Evolutionary conservation across 2,329 filamentous ascomycete genomes (phyloP), one percentile per base, ranked within the genome.

Genomic region (Ophiostoma perfectum): DNA sequence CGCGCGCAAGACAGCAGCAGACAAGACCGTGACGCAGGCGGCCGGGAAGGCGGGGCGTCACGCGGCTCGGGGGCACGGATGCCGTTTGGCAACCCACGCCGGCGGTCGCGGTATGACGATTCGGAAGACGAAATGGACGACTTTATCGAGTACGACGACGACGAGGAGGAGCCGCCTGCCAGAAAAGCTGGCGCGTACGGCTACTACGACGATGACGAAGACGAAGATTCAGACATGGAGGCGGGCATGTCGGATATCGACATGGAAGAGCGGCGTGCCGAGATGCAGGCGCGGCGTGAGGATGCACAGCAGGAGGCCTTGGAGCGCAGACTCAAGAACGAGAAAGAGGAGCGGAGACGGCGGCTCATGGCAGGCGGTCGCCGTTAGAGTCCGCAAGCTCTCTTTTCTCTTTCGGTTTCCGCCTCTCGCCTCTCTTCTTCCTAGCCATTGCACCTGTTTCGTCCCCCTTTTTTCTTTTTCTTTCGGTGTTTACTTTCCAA

Each of bases 171-270:
- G 0, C 49, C n/a, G 12, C 42, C 44, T 18, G 38, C 60, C n/a
- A 42, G 38, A 63, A 39, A 16, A 5, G 38, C 39, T 12, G 77
- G 76, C 2, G 73, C 62, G n/a, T 66, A 67, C 52, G 27, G 66
- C 11, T 38, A 68, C 63, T 70, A 69, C 14, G 83, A 81, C 2
- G 88, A 86, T 0, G 89, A 76, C 4, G 84, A 81, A 3, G 88
- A 87, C 0, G 89, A 76, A 5, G 90, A 88, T 5, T 91, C 89
- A 5, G 90, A 92, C 73, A 93, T 93, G 89, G 90, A 93, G 76
- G 91, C 89, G 2, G 90, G 89, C 45, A 76, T 89, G 49, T 88
- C 88, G 70, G 90, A 93, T 73, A 85, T 93, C 66, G 89, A 92
- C 70, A 80, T 83, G 47, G 91, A 94, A 76, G 91, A 94, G 76